Evolutionary conservation across 148 eudicot species (phyloP), one percentile per base, ranked within the genome.

Genomic region (Heliamphora exappendiculata): DNA sequence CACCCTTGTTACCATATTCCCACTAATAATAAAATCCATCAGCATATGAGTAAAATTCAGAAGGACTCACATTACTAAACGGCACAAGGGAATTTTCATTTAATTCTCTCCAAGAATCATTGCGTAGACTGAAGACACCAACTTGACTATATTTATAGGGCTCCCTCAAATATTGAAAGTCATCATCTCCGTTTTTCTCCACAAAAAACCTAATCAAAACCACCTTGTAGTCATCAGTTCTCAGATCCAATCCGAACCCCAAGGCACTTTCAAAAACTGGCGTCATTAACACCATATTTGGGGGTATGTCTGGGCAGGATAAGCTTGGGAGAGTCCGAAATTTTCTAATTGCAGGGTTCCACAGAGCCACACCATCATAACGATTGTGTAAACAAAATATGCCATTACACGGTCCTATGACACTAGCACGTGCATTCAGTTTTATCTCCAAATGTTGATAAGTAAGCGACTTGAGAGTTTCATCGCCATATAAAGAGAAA

Each of bases 191-290:
- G 12, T 36, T 9, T 3, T 37, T 0, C 8, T 65, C 69, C 2
- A 1, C 19, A 13, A 65, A 37, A 34, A 20, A 6, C 45, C 69
- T 9, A 34, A 65, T 65, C 69, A 44, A 65, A 36, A 65, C 19
- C 69, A 65, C 69, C 69, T 65, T 65, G 45, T 36, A 65, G 12
- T 37, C 26, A n/a, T 65, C 20, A 39, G 69, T 65, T 37, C 17
- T 19, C 3, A 45, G 44, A 39, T 65, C 69, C 45, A 65, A 19
- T 34, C 69, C 69, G 20, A 65, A 65, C n/a, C 45, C 69, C 19
- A 65, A 33, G 4, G 6, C 54, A 8, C 28, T 54, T 19, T n/a
- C n/a, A n/a, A n/a, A n/a, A n/a, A n/a, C n/a, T n/a, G n/a, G n/a
- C 24, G 59, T 19, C 6, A 6, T 1, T 24, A 54, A 7, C 24